Conservation (phyloP, 352 stramenopile genomes). For the Thalassiosira mediterranea region DNA sequence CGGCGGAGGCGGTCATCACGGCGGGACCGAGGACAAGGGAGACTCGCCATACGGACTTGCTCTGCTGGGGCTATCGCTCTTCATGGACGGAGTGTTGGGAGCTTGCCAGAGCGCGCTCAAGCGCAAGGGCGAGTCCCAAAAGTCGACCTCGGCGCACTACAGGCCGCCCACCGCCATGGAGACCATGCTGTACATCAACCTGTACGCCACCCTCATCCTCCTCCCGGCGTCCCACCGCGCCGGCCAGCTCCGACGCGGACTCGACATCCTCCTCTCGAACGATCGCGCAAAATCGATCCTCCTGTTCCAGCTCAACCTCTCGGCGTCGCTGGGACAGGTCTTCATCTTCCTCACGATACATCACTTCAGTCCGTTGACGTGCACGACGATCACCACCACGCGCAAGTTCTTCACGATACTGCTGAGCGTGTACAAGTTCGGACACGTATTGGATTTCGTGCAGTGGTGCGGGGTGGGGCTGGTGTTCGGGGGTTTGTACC, state of each 20-base stretch:
- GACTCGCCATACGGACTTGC: conserved; percentile 61
- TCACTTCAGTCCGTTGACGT: conserved; percentile 92
- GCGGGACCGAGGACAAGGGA: conserved; percentile 4
- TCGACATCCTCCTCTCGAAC: conserved; percentile 41
- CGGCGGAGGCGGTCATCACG: conserved; percentile 1
- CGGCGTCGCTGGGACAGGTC: conserved; percentile 92
- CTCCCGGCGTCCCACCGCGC: conserved; percentile 58
- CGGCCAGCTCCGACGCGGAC: conserved; percentile 65
- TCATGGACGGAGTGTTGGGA: conserved; percentile 77
- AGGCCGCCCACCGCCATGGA: conserved; percentile 74
- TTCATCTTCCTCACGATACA: conserved; percentile 98
- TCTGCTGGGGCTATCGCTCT: conserved; percentile 65
- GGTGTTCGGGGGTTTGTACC: conserved; percentile 89
- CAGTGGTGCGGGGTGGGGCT: conserved; percentile 91
- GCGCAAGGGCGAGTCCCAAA: conserved; percentile 13
- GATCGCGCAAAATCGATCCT: conserved; percentile 26
- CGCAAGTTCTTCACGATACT: conserved; percentile 97
- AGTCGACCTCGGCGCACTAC: neutral
- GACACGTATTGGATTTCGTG: conserved; percentile 89
- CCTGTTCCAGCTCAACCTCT: conserved; percentile 91
- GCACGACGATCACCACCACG: conserved; percentile 95
- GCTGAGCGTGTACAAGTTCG: conserved; percentile 93
- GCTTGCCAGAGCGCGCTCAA: conserved; percentile 79
- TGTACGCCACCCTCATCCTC: conserved; percentile 73
- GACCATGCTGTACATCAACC: conserved; percentile 81